These are phyloP conservation scores for Angomonas ambiguus DNA, from an alignment of 208 protist genomes.

Conservation along the genomic window DNA sequence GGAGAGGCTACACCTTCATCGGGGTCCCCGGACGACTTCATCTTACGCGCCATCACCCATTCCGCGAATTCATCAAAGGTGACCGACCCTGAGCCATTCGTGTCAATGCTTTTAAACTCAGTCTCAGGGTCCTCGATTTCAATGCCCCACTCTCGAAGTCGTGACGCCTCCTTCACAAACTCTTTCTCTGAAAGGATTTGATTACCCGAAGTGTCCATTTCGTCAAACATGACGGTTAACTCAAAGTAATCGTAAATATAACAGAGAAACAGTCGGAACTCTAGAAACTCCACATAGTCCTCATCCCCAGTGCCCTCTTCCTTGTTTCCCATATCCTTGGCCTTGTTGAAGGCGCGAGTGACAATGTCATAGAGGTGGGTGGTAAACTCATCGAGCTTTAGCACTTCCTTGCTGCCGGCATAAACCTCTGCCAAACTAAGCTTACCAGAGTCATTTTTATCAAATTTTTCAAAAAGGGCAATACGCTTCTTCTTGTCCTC, in stretches of 20 bases:
- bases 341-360: slow-evolving; percentile 79
- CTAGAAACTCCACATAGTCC: slow-evolving; percentile 41
- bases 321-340: slow-evolving; percentile 45
- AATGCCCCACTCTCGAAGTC: slow-evolving; percentile 31
- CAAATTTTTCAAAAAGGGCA: slow-evolving; percentile 70
- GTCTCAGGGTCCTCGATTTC: slow-evolving; percentile 24
- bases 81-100: slow-evolving; percentile 40
- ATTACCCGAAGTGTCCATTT: slow-evolving; percentile 38
- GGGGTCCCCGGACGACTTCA: not conserved
- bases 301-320: slow-evolving; percentile 22
- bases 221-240: slow-evolving; percentile 72
- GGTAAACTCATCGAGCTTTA: slow-evolving; percentile 65
- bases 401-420: slow-evolving; percentile 33
- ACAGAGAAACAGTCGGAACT: slow-evolving; percentile 77
- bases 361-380: slow-evolving; percentile 54
- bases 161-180: slow-evolving; percentile 33
- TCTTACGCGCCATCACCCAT: slow-evolving; percentile 33
- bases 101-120: slow-evolving; percentile 50
- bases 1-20: not conserved
- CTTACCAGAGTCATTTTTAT: slow-evolving; percentile 41
- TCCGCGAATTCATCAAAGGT: slow-evolving; percentile 51
- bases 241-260: slow-evolving; percentile 57
- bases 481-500: slow-evolving; percentile 38
- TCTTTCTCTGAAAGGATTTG: slow-evolving; percentile 25
- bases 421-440: slow-evolving; percentile 63